phyloP scores from a whole-genome alignment of 805 yeast genomes.

The Priceomyces carsonii region DNA sequence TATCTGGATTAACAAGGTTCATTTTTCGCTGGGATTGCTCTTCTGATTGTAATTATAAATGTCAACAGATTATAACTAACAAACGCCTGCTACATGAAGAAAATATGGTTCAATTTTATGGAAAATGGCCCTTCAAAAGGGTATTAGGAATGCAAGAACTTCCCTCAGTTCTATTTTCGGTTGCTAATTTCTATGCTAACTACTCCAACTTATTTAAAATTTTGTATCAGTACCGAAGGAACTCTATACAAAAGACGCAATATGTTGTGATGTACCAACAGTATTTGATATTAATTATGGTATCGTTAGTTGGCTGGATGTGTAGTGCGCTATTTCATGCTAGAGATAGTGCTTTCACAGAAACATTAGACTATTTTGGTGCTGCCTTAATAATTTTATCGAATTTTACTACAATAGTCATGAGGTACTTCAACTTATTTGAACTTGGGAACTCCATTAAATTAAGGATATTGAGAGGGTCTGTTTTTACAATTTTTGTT shows the following conservation, averaged over 20 bases:
- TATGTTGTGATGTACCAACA: conserved; percentile 27
- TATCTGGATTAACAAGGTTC: conserved; percentile 17
- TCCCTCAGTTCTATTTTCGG: conserved; percentile 33
- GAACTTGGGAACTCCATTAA: conserved; percentile 6
- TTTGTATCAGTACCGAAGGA: conserved; percentile 23
- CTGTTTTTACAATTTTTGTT: conserved; percentile 18
- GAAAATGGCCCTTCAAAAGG: conserved; percentile 45
- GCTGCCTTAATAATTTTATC: conserved; percentile 38
- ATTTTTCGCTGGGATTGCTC: conserved; percentile 35
- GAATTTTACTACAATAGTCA: conserved; percentile 34
- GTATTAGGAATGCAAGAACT: conserved; percentile 39
- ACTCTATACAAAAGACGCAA: conserved; percentile 12
- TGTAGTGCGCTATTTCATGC: conserved; percentile 40
- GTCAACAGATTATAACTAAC: conserved; percentile 35
- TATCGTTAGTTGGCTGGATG: conserved; percentile 38
- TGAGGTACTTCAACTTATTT: conserved; percentile 32
- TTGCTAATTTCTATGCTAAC: conserved; percentile 37
- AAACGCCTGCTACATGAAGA: conserved; percentile 17
- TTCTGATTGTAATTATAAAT: conserved; percentile 39
- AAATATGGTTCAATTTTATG: conserved; percentile 40
- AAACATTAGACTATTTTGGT: conserved; percentile 42
- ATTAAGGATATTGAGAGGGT: conserved; percentile 18
- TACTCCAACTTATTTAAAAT: conserved; percentile 29
- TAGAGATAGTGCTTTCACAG: conserved; percentile 38
- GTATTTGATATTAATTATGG: conserved; percentile 25